These are phyloP conservation scores for Mortierella sp. DNA, from an alignment of 371 early-diverging fungal species.

Conservation along the genomic window DNA sequence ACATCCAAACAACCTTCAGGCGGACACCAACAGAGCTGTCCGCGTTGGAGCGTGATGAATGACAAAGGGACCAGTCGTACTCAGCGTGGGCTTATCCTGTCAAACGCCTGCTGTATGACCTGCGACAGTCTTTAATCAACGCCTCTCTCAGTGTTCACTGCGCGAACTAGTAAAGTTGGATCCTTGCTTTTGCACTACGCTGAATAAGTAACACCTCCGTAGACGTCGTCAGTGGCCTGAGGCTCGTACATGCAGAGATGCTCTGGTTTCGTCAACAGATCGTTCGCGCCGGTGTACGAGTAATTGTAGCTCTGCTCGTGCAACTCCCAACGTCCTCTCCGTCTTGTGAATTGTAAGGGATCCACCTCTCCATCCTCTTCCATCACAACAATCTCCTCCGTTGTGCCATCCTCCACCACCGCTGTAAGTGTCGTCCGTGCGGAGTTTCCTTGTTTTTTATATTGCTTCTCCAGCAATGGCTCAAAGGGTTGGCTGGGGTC, in stretches of 20 bases:
- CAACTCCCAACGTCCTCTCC: slow-evolving; percentile 86
- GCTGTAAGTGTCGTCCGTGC: background rate
- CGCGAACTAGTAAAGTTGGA: too few relatives aligned
- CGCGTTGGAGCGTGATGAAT: too few relatives aligned
- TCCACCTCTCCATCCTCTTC: slow-evolving; percentile 38
- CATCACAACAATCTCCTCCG: background rate
- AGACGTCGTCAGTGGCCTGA: slow-evolving; percentile 53
- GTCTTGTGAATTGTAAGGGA: slow-evolving; percentile 52
- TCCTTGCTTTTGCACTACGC: slow-evolving; percentile 10
- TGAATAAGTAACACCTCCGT: slow-evolving; percentile 40
- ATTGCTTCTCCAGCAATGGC: slow-evolving; percentile 44
- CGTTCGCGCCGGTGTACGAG: slow-evolving; percentile 66
- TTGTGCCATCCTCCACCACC: background rate
- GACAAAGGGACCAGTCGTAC: too few relatives aligned
- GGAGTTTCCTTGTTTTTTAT: slow-evolving; percentile 13
- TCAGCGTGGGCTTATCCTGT: too few relatives aligned
- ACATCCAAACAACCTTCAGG: too few relatives aligned
- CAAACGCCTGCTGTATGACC: too few relatives aligned
- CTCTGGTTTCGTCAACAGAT: slow-evolving; percentile 72
- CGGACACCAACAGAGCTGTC: too few relatives aligned
- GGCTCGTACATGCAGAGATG: slow-evolving; percentile 79
- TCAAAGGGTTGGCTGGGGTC: slow-evolving; percentile 47
- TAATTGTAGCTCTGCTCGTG: slow-evolving; percentile 95
- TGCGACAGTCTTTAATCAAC: too few relatives aligned
- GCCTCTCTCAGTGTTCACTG: too few relatives aligned